phyloP scores from a whole-genome alignment of 2,329 filamentous ascomycete species.

The Hypoxylon rubiginosum region DNA sequence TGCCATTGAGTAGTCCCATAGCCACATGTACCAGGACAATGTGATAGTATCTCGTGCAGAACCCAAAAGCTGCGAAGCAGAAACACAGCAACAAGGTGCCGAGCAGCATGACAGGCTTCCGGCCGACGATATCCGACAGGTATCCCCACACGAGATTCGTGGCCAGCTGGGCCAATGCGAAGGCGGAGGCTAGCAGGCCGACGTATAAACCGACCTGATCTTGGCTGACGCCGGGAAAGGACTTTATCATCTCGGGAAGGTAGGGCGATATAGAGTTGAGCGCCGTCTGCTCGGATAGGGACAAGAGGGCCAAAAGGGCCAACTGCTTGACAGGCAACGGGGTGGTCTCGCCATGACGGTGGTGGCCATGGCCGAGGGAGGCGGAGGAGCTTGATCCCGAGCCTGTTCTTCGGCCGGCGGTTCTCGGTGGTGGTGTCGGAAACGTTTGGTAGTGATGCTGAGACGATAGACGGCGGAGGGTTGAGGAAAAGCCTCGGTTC shows the following conservation, averaged over 20 bases:
- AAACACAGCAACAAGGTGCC: conserved; percentile 86
- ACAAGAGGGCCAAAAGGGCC: conserved; percentile 85
- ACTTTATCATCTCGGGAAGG: conserved; percentile 89
- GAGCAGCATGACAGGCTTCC: conserved; percentile 84
- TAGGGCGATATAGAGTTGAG: conserved; percentile 97
- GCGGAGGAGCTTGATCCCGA: conserved; percentile 51
- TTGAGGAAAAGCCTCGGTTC: conserved; percentile 27
- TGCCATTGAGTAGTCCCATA: conserved; percentile 96
- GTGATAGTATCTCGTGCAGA: conserved; percentile 86
- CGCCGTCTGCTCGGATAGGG: conserved; percentile 93
- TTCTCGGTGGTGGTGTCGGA: conserved; percentile 78
- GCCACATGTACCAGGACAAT: conserved; percentile 86
- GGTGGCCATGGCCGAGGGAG: conserved; percentile 51
- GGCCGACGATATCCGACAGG: conserved; percentile 81
- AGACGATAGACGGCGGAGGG: conserved; percentile 52
- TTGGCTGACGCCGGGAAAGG: conserved; percentile 83
- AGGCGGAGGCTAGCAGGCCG: conserved; percentile 88
- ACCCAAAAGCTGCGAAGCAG: conserved; percentile 89
- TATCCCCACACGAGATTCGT: conserved; percentile 95
- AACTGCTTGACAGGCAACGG: conserved; percentile 88
- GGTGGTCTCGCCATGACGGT: conserved; percentile 68
- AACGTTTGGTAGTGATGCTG: conserved; percentile 84
- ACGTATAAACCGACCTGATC: conserved; percentile 87
- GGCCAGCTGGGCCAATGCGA: conserved; percentile 90
- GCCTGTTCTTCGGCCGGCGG: conserved; percentile 62